Conservation (phyloP, 2,329 filamentous ascomycete genomes). For the Fusarium sp. region DNA sequence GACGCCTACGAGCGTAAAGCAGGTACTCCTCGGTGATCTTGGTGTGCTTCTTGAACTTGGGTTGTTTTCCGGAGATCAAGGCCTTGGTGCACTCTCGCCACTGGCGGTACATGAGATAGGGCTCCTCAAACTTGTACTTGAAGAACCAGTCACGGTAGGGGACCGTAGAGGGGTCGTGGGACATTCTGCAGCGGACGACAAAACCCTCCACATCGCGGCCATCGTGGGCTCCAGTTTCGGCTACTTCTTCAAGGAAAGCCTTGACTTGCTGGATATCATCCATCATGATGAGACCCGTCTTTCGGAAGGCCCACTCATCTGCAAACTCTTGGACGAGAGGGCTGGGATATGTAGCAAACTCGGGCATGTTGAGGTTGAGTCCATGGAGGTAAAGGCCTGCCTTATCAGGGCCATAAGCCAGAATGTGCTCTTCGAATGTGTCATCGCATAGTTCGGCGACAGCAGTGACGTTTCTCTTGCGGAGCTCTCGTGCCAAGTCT, state of each 20-base stretch:
- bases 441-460: constrained; percentile 98
- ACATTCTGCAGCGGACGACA: constrained; percentile 87
- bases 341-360: constrained; percentile 89
- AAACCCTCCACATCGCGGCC: constrained; percentile 97
- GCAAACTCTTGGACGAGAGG: constrained; percentile 89
- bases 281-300: constrained; percentile 83
- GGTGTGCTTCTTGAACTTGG: constrained; percentile 85
- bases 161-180: constrained; percentile 57
- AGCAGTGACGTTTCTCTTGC: constrained; percentile 87
- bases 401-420: constrained; percentile 84
- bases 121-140: constrained; percentile 99
- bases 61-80: constrained; percentile 78
- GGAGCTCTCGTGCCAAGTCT: constrained; percentile 81
- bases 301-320: constrained; percentile 91
- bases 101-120: constrained; percentile 98
- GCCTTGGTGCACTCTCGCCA: constrained; percentile 98
- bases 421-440: constrained; percentile 94
- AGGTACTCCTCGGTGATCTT: constrained; percentile 94
- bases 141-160: constrained; percentile 97
- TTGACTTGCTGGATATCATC: constrained; percentile 80
- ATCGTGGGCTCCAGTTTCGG: constrained; percentile 88
- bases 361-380: constrained; percentile 93
- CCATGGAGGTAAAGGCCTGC: constrained; percentile 96
- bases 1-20: constrained; percentile 78
- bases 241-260: constrained; percentile 83